These are phyloP conservation scores for Tetrapisispora fleetii DNA, from an alignment of 805 yeast genomes.

Conservation along the genomic window DNA sequence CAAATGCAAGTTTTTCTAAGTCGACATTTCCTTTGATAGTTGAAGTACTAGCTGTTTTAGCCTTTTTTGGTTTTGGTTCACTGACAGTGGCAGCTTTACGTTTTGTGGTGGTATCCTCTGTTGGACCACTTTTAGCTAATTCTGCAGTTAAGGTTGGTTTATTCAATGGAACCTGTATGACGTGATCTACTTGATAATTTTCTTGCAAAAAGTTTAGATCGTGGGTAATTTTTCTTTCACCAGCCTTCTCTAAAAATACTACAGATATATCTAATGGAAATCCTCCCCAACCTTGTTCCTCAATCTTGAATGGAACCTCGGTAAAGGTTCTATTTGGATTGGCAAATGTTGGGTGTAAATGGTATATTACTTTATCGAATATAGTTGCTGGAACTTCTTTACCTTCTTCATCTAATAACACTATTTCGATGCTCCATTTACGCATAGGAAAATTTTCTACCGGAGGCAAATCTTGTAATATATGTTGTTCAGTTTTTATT, in stretches of 20 bases:
- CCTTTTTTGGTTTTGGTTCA: conserved; percentile 41
- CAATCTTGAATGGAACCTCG: conserved; percentile 75
- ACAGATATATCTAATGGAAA: conserved; percentile 78
- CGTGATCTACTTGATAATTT: conserved; percentile 69
- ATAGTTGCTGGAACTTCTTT: conserved; percentile 76
- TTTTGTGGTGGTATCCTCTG: conserved; percentile 41
- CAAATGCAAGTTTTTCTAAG: conserved; percentile 82
- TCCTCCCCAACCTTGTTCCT: conserved; percentile 98
- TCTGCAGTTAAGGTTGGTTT: conserved; percentile 65
- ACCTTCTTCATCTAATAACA: conserved; percentile 69
- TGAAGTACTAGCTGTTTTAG: conserved; percentile 33
- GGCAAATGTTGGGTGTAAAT: conserved; percentile 88
- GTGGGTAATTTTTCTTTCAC: conserved; percentile 78
- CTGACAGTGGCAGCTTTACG: conserved; percentile 20
- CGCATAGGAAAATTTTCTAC: conserved; percentile 92
- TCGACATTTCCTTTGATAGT: conserved; percentile 71
- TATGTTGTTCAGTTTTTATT: conserved; percentile 76
- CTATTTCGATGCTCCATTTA: conserved; percentile 77
- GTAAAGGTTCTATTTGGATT: conserved; percentile 78
- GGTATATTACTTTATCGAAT: conserved; percentile 87
- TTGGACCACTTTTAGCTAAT: conserved; percentile 72
- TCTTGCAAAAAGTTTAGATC: conserved; percentile 81
- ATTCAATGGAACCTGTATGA: conserved; percentile 61
- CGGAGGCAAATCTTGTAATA: conserved; percentile 71
- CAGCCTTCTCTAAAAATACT: conserved; percentile 72